Conservation (phyloP, 2,329 filamentous ascomycete species). For the Venturia effusa region DNA sequence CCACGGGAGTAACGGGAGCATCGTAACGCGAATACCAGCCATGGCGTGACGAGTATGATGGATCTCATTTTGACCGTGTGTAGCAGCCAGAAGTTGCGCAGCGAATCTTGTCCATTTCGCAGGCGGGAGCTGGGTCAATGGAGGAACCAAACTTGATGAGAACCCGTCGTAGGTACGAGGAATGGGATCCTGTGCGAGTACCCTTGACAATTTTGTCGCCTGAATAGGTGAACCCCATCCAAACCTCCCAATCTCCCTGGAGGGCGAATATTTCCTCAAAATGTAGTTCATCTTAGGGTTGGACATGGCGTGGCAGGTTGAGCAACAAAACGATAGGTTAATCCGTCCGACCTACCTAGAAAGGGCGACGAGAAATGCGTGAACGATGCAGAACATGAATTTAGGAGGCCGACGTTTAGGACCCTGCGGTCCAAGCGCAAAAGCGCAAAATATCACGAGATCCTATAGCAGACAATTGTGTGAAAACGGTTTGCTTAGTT, state of each 20-base stretch:
- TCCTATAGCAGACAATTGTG: too few relatives aligned
- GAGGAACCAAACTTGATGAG: neutral
- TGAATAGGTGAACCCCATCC: neutral
- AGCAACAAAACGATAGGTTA: too few relatives aligned
- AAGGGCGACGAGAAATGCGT: too few relatives aligned
- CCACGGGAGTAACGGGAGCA: neutral
- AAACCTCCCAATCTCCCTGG: neutral
- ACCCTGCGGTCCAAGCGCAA: too few relatives aligned
- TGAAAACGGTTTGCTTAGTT: too few relatives aligned
- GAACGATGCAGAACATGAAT: too few relatives aligned
- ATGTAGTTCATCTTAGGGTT: neutral
- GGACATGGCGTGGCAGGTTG: too few relatives aligned
- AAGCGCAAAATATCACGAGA: too few relatives aligned
- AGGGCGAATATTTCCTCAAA: neutral
- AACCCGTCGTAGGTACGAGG: neutral
- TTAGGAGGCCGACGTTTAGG: too few relatives aligned
- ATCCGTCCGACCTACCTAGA: too few relatives aligned
- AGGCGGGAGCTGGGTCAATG: neutral
- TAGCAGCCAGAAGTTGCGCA: neutral
- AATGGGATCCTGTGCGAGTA: neutral
- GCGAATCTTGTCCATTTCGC: neutral
- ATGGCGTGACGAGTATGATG: neutral
- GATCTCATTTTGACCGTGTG: neutral
- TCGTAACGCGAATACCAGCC: neutral
- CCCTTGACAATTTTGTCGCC: neutral